Conservation (phyloP, 768 basidiomycete genomes). For the Mycena metata region DNA sequence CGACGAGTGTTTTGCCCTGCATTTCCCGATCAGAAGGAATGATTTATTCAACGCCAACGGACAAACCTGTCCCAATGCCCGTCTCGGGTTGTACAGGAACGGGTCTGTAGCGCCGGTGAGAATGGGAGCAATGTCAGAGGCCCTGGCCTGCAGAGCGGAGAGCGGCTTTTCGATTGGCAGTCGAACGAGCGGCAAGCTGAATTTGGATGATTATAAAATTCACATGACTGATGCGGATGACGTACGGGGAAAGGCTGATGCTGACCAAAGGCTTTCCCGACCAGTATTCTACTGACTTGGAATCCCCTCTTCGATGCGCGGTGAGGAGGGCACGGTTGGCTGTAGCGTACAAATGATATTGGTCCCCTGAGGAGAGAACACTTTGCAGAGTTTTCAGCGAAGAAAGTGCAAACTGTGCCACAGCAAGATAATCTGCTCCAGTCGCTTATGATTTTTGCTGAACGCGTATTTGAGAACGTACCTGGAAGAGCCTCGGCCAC, state of each 20-base stretch:
- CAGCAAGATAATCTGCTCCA: constrained; percentile 79
- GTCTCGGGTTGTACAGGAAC: constrained; percentile 94
- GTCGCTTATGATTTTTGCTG: constrained; percentile 12
- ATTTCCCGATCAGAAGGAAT: constrained; percentile 14
- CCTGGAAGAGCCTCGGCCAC: constrained; percentile 94
- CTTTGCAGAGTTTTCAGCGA: constrained; percentile 81
- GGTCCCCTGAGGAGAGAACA: constrained; percentile 81
- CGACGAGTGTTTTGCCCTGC: constrained; percentile 74
- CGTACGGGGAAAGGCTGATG: constrained; percentile 83
- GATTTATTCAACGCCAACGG: neutral
- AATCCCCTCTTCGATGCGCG: constrained; percentile 82
- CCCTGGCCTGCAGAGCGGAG: constrained; percentile 61
- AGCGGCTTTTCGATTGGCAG: constrained; percentile 80
- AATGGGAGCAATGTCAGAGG: constrained; percentile 60
- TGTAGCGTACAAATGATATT: constrained; percentile 82
- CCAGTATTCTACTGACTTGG: constrained; percentile 87
- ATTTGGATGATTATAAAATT: constrained; percentile 23
- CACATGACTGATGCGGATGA: constrained; percentile 12
- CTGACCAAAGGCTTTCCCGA: constrained; percentile 83
- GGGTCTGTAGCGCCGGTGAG: constrained; percentile 77
- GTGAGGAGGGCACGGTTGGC: constrained; percentile 80
- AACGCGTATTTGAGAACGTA: constrained; percentile 49
- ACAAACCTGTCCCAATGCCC: constrained; percentile 69
- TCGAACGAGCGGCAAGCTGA: constrained; percentile 78
- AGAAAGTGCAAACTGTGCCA: constrained; percentile 92